Evolutionary conservation across 1,284 basidiomycete species (phyloP), one percentile per base, ranked within the genome.

Genomic region (Exobasidium cylindrosporum): DNA sequence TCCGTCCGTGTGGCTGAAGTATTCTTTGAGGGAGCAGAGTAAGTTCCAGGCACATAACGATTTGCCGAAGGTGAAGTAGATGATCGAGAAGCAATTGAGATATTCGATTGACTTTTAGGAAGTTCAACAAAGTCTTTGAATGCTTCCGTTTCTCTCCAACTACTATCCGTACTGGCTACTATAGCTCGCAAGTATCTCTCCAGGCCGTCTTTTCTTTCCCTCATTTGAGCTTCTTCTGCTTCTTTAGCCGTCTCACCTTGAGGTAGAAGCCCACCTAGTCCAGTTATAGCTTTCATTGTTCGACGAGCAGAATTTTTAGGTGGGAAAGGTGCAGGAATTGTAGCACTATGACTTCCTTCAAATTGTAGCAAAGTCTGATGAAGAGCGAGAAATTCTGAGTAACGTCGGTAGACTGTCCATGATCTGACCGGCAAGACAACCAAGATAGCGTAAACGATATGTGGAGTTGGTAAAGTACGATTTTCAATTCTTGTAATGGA

Each of bases 361-460:
- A 63, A 64, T 32, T 64, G 65, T 24, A 14, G 26, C 4, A 13
- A 23, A 28, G 32, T 87, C 40, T 85, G 85, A 81, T 96, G 85
- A 24, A 97, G 86, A 66, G 91, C 87, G 70, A 86, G 86, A 82
- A 97, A 97, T 80, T 96, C 92, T 46, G 91, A 94, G 82, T 96
- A 97, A 59, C 94, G 89, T 63, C 89, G 85, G 85, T 89, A 90
- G 83, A 96, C 90, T 49, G 89, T 87, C 93, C 93, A 97, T 77
- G 90, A 88, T 66, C 89, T 87, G 24, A 92, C 88, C 63, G 90
- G 86, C 21, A 76, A 66, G 28, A 63, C 56, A 65, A 94, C 86
- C 65, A 88, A 85, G 73, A 94, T 88, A 63, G 84, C 85, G 81
- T 89, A 94, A 69, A 89, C 90, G 63, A 84, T 84, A 77, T 93